phyloP scores from a whole-genome alignment of 1,284 basidiomycete genomes.

The Hymenochaete sp. region DNA sequence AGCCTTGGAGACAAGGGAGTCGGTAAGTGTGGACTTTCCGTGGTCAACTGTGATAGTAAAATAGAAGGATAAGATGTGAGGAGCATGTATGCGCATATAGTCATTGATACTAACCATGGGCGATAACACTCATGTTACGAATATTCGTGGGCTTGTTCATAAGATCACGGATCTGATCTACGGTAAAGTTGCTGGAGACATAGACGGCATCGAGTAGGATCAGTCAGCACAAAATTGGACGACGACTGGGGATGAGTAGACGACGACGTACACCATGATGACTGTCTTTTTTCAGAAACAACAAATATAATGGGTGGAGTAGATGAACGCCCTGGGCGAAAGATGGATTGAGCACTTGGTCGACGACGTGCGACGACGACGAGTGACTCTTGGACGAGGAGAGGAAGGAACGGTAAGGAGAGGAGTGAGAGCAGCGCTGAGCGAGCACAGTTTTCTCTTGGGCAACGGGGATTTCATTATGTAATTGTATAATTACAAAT shows the following conservation, averaged over 20 bases:
- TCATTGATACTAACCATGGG: constrained; percentile 57
- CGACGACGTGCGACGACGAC: too few relatives aligned
- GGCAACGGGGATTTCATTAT: not conserved
- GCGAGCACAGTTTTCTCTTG: constrained; percentile 9
- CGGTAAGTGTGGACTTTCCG: constrained; percentile 99
- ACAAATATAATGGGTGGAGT: constrained; percentile 10
- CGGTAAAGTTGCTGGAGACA: constrained; percentile 70
- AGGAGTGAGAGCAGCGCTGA: not conserved
- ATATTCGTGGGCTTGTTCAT: constrained; percentile 92
- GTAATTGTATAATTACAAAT: not conserved
- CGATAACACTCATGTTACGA: constrained; percentile 98
- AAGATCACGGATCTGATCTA: constrained; percentile 83
- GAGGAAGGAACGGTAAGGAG: not conserved
- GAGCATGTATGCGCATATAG: constrained; percentile 19
- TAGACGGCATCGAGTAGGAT: constrained; percentile 14
- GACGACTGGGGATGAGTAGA: constrained; percentile 8
- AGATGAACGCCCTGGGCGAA: constrained; percentile 8
- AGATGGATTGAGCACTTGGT: not conserved
- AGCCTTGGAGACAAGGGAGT: constrained; percentile 98
- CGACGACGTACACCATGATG: constrained; percentile 66
- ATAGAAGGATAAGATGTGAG: constrained; percentile 18
- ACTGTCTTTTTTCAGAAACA: constrained; percentile 29
- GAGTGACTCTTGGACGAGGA: not conserved
- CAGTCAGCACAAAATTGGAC: constrained; percentile 3
- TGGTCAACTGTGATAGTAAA: constrained; percentile 76